Evolutionary conservation across 352 stramenopile species (phyloP), one percentile per base, ranked within the genome.

Genomic region (Thraustochytrium sp.): DNA sequence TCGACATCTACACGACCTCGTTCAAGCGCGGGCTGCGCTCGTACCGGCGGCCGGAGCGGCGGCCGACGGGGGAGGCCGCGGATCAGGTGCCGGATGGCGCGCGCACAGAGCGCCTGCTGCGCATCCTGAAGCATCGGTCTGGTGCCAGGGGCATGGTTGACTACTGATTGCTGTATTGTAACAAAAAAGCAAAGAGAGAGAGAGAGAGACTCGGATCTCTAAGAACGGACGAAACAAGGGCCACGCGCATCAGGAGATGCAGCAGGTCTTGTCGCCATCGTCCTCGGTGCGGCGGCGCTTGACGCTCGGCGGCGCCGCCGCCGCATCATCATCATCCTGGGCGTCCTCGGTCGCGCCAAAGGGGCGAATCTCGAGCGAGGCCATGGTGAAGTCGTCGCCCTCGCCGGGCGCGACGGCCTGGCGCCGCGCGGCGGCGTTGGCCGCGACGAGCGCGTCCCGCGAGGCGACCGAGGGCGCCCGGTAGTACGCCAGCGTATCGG

Each of bases 1-100:
- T 80, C n/a, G 68, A 80, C 31, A 51, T 80, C 18, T 80, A 80
- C 53, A 48, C 48, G 3, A 26, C 68, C 37, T 68, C 44, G 26
- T 34, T 65, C 4, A 80, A 64, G 46, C 68, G 68, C 34, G 68
- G 48, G 23, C 51, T 80, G 16, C 62, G 44, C 40, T 72, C 59
- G 11, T 72, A 72, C 8, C 21, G 59, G 34, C 59, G 13, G 31
- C n/a, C 8, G n/a, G 40, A 46, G 46, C 26, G 40, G 5, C 5
- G 9, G 54, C 13, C 55, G 13, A n/a, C 9, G 34, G 59, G 26
- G 13, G 59, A 5, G 16, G 9, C 21, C 16, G 21, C 59, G 0
- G 23, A 1, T 0, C 59, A 21, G n/a, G 8, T 31, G 40, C 59
- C 59, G 26, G 46, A 26, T 29, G 26, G 59, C 8, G 3, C 21